Percentiles rank a stretch among this genome's conserved stretches.
Conservation (phyloP, 768 basidiomycete genomes). For the Lactarius deliciosus region DNA sequence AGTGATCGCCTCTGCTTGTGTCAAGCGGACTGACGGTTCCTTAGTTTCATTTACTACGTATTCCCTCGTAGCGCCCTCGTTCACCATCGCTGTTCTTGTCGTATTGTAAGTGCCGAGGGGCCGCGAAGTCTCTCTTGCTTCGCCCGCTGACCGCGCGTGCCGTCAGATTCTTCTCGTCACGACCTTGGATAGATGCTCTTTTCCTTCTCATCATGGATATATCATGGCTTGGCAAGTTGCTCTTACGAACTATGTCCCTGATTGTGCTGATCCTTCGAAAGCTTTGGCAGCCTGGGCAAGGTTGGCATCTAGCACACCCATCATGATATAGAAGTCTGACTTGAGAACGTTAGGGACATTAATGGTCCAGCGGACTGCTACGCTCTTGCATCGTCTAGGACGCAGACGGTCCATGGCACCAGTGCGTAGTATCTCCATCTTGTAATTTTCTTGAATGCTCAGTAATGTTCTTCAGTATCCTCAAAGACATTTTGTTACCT, state of each 20-base stretch:
- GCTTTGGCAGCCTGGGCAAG: conserved; percentile 65
- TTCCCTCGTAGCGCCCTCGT: conserved; percentile 59
- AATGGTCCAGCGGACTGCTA: conserved; percentile 66
- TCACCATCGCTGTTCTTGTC: conserved; percentile 42
- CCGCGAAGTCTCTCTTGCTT: conserved; percentile 2
- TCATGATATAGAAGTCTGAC: neutral
- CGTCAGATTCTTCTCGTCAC: conserved; percentile 64
- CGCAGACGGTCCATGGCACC: conserved; percentile 51
- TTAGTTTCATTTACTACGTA: conserved; percentile 73
- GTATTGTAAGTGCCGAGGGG: conserved; percentile 6
- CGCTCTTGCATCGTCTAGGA: conserved; percentile 40
- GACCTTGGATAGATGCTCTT: conserved; percentile 61
- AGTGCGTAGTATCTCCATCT: conserved; percentile 42
- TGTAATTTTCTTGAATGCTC: conserved; percentile 14
- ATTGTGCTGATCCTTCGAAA: conserved; percentile 34
- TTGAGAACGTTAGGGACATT: conserved; percentile 52
- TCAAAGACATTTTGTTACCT: conserved; percentile 64
- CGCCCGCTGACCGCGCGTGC: neutral
- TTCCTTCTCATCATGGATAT: conserved; percentile 54
- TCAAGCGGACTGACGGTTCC: conserved; percentile 5
- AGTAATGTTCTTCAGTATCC: conserved; percentile 45
- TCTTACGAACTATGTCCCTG: conserved; percentile 1
- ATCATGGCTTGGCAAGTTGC: conserved; percentile 67
- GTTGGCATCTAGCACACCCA: conserved; percentile 14
- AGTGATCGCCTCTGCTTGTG: neutral